Evolutionary conservation across 148 eudicot species (phyloP).

Genomic region (Diospyros lotus): DNA sequence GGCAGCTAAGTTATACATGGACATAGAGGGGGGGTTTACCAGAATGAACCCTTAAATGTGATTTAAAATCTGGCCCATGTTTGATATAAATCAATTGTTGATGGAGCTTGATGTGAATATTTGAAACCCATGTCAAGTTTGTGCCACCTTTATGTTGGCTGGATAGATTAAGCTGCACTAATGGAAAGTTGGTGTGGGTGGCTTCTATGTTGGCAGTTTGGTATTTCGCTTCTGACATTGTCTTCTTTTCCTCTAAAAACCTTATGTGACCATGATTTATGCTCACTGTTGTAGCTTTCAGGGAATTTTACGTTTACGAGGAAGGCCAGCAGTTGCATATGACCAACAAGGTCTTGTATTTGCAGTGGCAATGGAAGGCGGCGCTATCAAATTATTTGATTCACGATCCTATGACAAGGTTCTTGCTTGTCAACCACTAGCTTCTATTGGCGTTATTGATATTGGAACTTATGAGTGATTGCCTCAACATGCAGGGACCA

Average conservation of each 20-base stretch:
- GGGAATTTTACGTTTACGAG: slow-evolving; percentile 85
- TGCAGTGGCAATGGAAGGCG: slow-evolving; percentile 99
- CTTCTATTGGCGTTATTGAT: slow-evolving; percentile 6
- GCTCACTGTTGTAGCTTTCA: slow-evolving; percentile 41
- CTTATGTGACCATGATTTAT: slow-evolving; percentile 17
- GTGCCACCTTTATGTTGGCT: too few species aligned
- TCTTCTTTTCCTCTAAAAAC: neutral
- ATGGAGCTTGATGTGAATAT: too few species aligned
- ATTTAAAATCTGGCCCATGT: too few species aligned
- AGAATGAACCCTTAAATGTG: too few species aligned
- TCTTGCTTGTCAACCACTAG: slow-evolving; percentile 11
- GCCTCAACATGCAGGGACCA: slow-evolving; percentile 61
- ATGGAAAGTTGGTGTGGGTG: neutral
- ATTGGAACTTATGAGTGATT: slow-evolving; percentile 2
- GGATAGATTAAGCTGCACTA: neutral
- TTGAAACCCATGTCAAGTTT: too few species aligned
- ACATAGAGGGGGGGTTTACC: too few species aligned
- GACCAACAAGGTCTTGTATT: slow-evolving; percentile 99
- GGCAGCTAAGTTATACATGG: too few species aligned
- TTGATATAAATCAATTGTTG: too few species aligned
- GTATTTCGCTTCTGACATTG: neutral
- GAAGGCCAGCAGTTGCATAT: slow-evolving; percentile 95
- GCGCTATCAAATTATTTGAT: slow-evolving; percentile 93
- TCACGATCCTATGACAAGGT: slow-evolving; percentile 97
- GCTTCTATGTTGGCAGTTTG: slow-evolving; percentile 1